Evolutionary conservation across 1,284 basidiomycete genomes (phyloP).

Genomic region (Malassezia sympodialis): DNA sequence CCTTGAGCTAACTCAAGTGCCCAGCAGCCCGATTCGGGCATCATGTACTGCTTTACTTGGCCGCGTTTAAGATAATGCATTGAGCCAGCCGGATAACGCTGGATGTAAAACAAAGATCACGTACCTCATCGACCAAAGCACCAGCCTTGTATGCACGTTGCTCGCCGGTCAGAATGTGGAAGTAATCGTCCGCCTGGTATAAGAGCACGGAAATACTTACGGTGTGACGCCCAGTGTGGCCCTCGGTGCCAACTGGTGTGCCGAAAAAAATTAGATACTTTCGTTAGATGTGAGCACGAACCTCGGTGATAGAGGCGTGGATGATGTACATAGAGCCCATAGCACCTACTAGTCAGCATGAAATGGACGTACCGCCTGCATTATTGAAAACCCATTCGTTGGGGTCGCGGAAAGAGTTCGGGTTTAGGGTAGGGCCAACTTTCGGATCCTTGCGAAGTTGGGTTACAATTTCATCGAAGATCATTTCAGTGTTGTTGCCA

Average conservation of each 20-base stretch:
- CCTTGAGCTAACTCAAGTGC: conserved; percentile 80
- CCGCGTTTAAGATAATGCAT: conserved; percentile 76
- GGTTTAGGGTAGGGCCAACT: conserved; percentile 33
- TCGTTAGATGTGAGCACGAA: conserved; percentile 6
- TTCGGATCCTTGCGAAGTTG: conserved; percentile 32
- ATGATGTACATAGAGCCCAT: conserved; percentile 97
- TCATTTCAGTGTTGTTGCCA: conserved; percentile 31
- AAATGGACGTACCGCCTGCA: conserved; percentile 60
- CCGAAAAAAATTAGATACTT: conserved; percentile 70
- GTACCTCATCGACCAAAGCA: conserved; percentile 63
- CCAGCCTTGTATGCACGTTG: conserved; percentile 84
- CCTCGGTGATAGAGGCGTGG: conserved; percentile 79
- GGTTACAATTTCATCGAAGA: conserved; percentile 40
- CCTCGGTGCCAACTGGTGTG: conserved; percentile 88
- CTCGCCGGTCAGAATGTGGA: conserved; percentile 84
- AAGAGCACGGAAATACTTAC: conserved; percentile 13
- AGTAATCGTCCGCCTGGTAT: conserved; percentile 75
- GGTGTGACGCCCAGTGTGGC: conserved; percentile 84
- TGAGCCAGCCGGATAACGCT: conserved; percentile 66
- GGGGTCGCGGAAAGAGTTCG: conserved; percentile 27
- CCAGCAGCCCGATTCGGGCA: conserved; percentile 79
- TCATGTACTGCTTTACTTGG: conserved; percentile 87
- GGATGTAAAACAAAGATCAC: neutral
- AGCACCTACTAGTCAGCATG: conserved; percentile 50
- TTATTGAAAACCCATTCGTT: conserved; percentile 96